Conservation (phyloP, 1,139 yeast species). For the Pneumocystis murina region DNA sequence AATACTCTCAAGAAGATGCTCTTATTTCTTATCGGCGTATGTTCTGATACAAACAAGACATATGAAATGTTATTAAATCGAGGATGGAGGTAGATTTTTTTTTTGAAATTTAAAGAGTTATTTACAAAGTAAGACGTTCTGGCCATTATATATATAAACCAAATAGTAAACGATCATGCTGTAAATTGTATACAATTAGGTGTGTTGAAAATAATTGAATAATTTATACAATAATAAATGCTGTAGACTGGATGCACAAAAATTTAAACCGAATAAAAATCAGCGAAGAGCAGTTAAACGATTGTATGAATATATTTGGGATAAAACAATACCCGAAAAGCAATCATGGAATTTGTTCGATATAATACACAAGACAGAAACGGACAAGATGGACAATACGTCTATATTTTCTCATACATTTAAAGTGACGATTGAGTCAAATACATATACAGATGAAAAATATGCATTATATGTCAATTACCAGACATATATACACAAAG, state of each 20-base stretch:
- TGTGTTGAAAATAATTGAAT: not conserved
- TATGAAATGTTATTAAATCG: slow-evolving; percentile 53
- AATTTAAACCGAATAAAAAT: slow-evolving; percentile 43
- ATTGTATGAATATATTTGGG: slow-evolving; percentile 34
- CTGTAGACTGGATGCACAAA: slow-evolving; percentile 30
- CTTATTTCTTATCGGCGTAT: slow-evolving; percentile 33
- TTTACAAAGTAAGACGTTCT: slow-evolving; percentile 40
- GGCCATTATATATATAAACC: slow-evolving; percentile 62
- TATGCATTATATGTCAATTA: slow-evolving; percentile 45
- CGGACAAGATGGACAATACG: slow-evolving; percentile 36
- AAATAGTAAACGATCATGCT: slow-evolving; percentile 58
- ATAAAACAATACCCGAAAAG: not conserved
- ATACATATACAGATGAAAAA: not conserved
- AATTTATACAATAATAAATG: not conserved
- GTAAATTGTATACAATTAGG: slow-evolving; percentile 70
- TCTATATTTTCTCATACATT: slow-evolving; percentile 45
- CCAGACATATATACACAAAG: slow-evolving; percentile 56
- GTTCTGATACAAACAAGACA: slow-evolving; percentile 25
- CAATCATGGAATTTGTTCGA: not conserved
- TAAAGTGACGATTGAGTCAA: slow-evolving; percentile 11
- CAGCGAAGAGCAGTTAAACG: slow-evolving; percentile 51
- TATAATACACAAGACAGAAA: not conserved
- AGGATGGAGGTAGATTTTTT: slow-evolving; percentile 31
- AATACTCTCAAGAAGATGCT: not conserved
- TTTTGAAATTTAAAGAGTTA: too few relatives aligned